Base-by-base conservation (phyloP, 495 filamentous ascomycete genomes). In the Copromyces sp. region DNA sequence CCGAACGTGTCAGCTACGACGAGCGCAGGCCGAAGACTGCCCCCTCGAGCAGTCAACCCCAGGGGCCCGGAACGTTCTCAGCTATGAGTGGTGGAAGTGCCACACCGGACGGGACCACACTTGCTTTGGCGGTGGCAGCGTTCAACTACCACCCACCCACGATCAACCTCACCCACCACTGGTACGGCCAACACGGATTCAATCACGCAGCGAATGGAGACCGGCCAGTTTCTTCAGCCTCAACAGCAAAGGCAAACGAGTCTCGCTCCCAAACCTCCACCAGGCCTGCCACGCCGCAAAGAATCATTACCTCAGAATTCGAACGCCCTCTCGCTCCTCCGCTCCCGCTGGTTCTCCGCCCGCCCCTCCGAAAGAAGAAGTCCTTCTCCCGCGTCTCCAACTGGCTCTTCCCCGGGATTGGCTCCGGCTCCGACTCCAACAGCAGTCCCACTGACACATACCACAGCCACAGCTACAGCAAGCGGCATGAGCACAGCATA, bases 281-380 rank as follows among this genome's bases (percentile, higher is more conserved):
- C 68, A 72, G 37, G 40, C 47, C 65, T 24, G 44, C 24, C 29
- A 35, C 40, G 7, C 32, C 65, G 16, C 59, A 59, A 68, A 38
- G 32, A 39, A 73, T 29, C 1, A 39, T 68, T 40, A 69, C 78
- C 14, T 77, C 78, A 39, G 72, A 75, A 17, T 74, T 81, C 69
- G 80, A 80, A 14, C 74, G 81, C 8, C 77, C 80, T 14, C 83
- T 86, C n/a, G 84, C 85, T 1, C 86, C 85, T 0, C 86, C 87
- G 8, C 81, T 87, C 4, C 85, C 85, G 0, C 82, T 87, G 17
- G 81, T 86, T 35, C 81, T 87, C 6, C 82, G 84, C 44, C 83
- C 82, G 17, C 84, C 84, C 11, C 77, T 86, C 44, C 79, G 87
- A 40, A 88, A 88, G 78, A 88, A 87, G 82, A 88, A 88, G 73